Percentiles rank a stretch among this genome's conserved stretches.
Evolutionary conservation across 2,329 filamentous ascomycete genomes (phyloP).

Genomic region (Atkinsonella hypoxylon): DNA sequence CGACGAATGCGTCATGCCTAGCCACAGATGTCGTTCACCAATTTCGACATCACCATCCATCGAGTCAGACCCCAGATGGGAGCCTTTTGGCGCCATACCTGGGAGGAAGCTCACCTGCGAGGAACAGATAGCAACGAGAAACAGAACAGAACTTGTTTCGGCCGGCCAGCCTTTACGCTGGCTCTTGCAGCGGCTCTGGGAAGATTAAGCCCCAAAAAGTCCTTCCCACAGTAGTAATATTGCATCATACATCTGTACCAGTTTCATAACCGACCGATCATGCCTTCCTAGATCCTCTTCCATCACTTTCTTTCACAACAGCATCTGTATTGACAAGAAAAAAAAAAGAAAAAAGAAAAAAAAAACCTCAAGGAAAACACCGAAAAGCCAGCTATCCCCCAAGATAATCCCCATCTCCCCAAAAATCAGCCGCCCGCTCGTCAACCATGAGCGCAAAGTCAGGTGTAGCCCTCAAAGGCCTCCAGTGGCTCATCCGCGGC

Average conservation of each 20-base stretch:
- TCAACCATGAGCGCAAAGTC: constrained; percentile 17
- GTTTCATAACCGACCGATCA: neutral
- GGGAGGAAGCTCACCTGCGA: too few relatives aligned
- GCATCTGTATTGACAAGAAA: neutral
- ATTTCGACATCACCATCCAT: neutral
- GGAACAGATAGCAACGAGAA: too few relatives aligned
- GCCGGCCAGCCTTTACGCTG: too few relatives aligned
- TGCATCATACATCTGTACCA: neutral
- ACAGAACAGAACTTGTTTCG: too few relatives aligned
- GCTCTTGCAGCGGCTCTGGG: neutral
- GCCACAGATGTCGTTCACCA: constrained; percentile 5
- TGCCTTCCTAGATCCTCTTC: too few relatives aligned
- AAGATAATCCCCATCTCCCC: neutral
- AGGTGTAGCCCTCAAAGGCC: constrained; percentile 48
- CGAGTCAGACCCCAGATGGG: neutral
- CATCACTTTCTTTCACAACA: too few relatives aligned
- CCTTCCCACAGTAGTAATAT: neutral
- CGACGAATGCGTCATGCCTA: neutral
- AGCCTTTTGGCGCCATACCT: neutral
- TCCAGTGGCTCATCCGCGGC: constrained; percentile 60
- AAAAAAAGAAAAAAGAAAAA: neutral
- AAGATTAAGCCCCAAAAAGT: neutral
- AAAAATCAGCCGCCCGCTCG: neutral
- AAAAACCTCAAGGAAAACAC: neutral
- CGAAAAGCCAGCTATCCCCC: neutral